Conservation (phyloP, 495 filamentous ascomycete species). For the Parmelia sp. region DNA sequence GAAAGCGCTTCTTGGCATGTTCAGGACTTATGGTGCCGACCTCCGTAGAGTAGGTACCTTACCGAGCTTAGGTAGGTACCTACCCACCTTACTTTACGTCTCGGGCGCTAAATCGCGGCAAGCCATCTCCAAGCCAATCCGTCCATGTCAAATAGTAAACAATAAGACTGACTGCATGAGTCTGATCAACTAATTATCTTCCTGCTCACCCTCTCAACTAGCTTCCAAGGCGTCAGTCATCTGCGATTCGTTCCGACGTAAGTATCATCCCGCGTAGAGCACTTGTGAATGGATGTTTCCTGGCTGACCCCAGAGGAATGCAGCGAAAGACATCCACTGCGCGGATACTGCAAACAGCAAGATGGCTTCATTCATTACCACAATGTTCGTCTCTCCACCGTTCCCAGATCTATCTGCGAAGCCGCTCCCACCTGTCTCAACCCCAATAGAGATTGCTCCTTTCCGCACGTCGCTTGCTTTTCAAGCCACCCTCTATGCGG, state of each 20-base stretch:
- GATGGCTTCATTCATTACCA: constrained; percentile 65
- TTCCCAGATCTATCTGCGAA: constrained; percentile 34
- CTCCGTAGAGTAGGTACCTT: no score
- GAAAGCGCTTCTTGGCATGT: no score
- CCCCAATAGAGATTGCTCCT: constrained; percentile 13
- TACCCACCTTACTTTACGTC: no score
- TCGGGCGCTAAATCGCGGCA: not conserved
- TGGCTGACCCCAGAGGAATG: constrained; percentile 18
- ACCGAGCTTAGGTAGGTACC: no score
- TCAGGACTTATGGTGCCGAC: no score
- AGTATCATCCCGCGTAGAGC: not conserved
- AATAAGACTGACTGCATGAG: not conserved
- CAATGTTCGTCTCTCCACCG: constrained; percentile 55
- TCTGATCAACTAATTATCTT: not conserved
- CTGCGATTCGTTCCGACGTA: not conserved
- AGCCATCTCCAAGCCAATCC: not conserved
- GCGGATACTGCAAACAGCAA: not conserved
- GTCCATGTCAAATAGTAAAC: not conserved
- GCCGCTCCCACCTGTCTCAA: constrained; percentile 32
- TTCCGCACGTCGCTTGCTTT: not conserved
- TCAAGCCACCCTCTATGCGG: not conserved
- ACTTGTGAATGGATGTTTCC: constrained; percentile 1
- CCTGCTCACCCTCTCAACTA: not conserved
- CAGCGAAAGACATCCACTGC: constrained; percentile 2
- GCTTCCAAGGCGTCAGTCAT: not conserved